Conservation (phyloP, 306 rosid genomes). For the Astragalus glycyphyllos region DNA sequence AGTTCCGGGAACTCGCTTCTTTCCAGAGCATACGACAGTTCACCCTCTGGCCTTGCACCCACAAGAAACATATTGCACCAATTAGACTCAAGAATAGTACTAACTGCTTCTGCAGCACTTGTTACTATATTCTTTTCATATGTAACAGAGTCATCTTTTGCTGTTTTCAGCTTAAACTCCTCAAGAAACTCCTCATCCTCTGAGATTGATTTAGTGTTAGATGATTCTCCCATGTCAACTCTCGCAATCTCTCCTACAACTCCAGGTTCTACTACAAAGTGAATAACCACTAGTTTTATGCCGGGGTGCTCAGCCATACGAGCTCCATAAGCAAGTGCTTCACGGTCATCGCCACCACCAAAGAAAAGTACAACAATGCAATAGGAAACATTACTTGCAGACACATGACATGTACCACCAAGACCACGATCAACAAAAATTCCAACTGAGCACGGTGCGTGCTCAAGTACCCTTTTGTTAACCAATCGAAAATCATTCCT, state of each 20-base stretch:
- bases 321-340: conserved; percentile 77
- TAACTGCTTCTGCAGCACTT: conserved; percentile 49
- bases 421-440: conserved; percentile 85
- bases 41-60: conserved; percentile 56
- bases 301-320: conserved; percentile 95
- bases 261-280: conserved; percentile 52
- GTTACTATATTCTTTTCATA: conserved; percentile 55
- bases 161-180: conserved; percentile 48
- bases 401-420: conserved; percentile 73
- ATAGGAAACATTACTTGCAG: conserved; percentile 76
- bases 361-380: conserved; percentile 67
- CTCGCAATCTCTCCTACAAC: conserved; percentile 46
- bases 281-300: conserved; percentile 60
- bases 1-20: conserved; percentile 46
- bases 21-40: conserved; percentile 40
- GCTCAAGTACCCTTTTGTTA: conserved; percentile 71
- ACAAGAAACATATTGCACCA: conserved; percentile 62
- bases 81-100: conserved; percentile 43
- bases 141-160: conserved; percentile 49
- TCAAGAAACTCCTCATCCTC: conserved; percentile 55
- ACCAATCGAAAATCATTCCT: conserved; percentile 62
- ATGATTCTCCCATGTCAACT: conserved; percentile 44
- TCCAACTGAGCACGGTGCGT: conserved; percentile 88
- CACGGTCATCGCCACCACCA: conserved; percentile 87
- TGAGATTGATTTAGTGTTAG: conserved; percentile 38